Conservation (phyloP, 495 filamentous ascomycete genomes). For the Platismatia glauca region DNA sequence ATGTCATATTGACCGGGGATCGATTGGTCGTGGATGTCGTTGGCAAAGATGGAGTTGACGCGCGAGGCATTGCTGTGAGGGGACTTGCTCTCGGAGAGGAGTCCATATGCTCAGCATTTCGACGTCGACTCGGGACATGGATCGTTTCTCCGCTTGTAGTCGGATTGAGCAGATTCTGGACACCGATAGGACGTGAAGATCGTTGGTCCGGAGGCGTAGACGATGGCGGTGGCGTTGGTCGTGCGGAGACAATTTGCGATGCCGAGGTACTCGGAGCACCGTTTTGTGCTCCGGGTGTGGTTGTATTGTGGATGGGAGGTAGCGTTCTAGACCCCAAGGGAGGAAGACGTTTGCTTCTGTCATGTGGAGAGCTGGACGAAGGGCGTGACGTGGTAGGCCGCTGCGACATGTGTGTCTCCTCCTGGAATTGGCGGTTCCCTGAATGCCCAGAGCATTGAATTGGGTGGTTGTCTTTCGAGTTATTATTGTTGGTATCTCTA, state of each 20-base stretch:
- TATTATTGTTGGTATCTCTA: constrained; percentile 31
- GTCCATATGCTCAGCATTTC: constrained; percentile 26
- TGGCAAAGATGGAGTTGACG: constrained; percentile 23
- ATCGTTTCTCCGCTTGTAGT: constrained; percentile 27
- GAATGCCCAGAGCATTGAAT: constrained; percentile 39
- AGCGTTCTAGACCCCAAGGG: constrained; percentile 17
- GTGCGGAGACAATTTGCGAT: constrained; percentile 30
- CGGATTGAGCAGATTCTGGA: constrained; percentile 45
- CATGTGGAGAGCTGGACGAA: constrained; percentile 21
- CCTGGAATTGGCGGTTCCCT: constrained; percentile 26
- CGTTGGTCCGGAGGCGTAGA: constrained; percentile 24
- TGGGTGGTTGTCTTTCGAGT: constrained; percentile 31
- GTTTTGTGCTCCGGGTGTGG: constrained; percentile 12
- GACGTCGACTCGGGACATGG: constrained; percentile 9
- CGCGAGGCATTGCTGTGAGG: constrained; percentile 29
- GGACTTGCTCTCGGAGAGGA: constrained; percentile 30
- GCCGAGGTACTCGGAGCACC: constrained; percentile 28
- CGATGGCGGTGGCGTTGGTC: constrained; percentile 34
- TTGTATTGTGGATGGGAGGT: constrained; percentile 19
- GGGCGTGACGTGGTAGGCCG: constrained; percentile 30
- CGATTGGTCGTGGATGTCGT: constrained; percentile 17
- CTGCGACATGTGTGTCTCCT: constrained; percentile 44
- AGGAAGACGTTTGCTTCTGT: constrained; percentile 14
- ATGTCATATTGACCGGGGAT: constrained; percentile 17
- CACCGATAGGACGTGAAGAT: constrained; percentile 37